Percentiles rank a stretch among this genome's conserved stretches.
phyloP scores from a whole-genome alignment of 768 basidiomycete species.

The Cubamyces sp. region DNA sequence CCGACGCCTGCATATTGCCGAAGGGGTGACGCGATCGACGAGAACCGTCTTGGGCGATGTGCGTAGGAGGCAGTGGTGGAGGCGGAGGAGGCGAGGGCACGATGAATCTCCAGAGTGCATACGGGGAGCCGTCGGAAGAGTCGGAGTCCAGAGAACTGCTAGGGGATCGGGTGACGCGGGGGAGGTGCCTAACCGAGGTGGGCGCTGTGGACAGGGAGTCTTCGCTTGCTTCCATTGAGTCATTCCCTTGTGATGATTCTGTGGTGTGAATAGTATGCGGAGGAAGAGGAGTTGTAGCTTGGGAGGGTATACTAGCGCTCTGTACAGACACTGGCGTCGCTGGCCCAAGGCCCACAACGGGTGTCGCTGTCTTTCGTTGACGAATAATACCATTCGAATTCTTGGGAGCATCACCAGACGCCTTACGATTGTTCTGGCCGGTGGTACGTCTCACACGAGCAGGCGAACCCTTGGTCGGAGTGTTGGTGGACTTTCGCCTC shows the following conservation, averaged over 20 bases:
- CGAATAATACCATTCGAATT: no score
- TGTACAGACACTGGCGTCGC: no score
- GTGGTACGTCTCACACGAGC: background rate
- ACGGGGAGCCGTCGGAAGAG: slow-evolving; percentile 20
- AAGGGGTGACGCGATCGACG: background rate
- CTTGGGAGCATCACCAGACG: no score
- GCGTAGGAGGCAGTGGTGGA: slow-evolving; percentile 10
- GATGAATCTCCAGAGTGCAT: slow-evolving; percentile 37
- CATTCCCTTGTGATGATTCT: background rate
- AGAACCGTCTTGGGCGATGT: slow-evolving; percentile 6
- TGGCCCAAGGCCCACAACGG: no score
- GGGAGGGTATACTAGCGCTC: no score
- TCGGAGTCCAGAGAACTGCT: slow-evolving; percentile 15
- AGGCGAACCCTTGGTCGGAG: background rate
- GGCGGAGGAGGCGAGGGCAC: slow-evolving; percentile 32
- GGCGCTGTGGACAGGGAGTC: slow-evolving; percentile 7
- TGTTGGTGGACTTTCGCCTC: slow-evolving; percentile 10
- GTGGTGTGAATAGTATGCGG: background rate
- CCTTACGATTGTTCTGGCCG: background rate
- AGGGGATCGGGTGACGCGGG: slow-evolving; percentile 11
- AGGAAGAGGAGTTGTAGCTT: background rate
- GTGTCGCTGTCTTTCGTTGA: no score
- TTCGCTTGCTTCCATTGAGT: slow-evolving; percentile 15
- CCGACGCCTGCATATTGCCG: background rate
- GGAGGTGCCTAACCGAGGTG: slow-evolving; percentile 10